phyloP scores from a whole-genome alignment of 192 early-diverging fungal species.

The Chytriomyces confervae region DNA sequence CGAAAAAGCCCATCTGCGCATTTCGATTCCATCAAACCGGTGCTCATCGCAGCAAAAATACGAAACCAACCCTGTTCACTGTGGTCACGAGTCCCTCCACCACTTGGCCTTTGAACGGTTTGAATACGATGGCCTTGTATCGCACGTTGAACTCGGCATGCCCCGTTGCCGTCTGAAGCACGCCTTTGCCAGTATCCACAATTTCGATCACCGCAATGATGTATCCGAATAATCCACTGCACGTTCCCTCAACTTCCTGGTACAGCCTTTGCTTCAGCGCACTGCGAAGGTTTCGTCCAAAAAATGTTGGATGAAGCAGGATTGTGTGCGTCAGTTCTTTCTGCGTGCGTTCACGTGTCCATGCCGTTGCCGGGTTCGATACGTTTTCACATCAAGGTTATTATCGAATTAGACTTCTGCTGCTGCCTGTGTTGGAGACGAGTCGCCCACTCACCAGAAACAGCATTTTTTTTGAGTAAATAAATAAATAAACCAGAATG shows the following conservation, averaged over 20 bases:
- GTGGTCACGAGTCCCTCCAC: constrained; percentile 84
- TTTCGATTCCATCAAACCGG: not conserved
- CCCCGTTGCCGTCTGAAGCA: constrained; percentile 76
- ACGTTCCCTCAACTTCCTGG: constrained; percentile 94
- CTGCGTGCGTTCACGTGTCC: constrained; percentile 19
- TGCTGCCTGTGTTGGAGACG: too few relatives aligned
- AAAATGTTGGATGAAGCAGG: constrained; percentile 89
- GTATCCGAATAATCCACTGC: constrained; percentile 91
- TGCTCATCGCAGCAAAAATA: constrained; percentile 3
- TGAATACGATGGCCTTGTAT: constrained; percentile 96
- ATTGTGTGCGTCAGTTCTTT: constrained; percentile 87
- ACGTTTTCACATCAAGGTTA: too few relatives aligned
- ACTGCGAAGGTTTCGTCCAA: constrained; percentile 70
- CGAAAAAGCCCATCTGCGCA: constrained; percentile 88
- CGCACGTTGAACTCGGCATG: constrained; percentile 89
- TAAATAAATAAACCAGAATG: too few relatives aligned
- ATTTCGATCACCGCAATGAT: constrained; percentile 86
- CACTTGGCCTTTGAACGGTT: constrained; percentile 96
- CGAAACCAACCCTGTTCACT: constrained; percentile 78
- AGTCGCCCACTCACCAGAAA: too few relatives aligned
- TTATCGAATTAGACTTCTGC: too few relatives aligned
- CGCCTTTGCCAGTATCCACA: constrained; percentile 76
- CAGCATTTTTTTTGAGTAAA: too few relatives aligned
- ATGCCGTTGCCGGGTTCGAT: too few relatives aligned
- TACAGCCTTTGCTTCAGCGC: constrained; percentile 86